Conservation (phyloP, 2,329 filamentous ascomycete genomes). For the Cercospora berteroae region DNA sequence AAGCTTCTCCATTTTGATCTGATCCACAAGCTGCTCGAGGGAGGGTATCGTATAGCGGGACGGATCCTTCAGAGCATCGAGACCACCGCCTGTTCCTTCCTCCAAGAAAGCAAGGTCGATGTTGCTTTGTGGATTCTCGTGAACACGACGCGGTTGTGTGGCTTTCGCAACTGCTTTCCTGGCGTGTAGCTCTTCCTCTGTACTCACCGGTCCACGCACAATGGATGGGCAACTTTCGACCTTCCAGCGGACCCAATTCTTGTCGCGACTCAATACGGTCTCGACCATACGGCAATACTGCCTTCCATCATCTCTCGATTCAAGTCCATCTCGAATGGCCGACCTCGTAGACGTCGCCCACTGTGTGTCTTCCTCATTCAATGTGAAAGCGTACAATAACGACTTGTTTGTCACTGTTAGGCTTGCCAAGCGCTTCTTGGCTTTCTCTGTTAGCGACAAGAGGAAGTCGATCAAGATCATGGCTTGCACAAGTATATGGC, state of each 20-base stretch:
- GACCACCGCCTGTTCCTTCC: slow-evolving; percentile 60
- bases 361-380: slow-evolving; percentile 80
- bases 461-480: slow-evolving; percentile 94
- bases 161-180: slow-evolving; percentile 64
- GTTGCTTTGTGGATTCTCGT: slow-evolving; percentile 67
- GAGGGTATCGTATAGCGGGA: slow-evolving; percentile 66
- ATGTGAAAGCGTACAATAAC: slow-evolving; percentile 73
- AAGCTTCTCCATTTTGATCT: slow-evolving; percentile 76
- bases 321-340: slow-evolving; percentile 75
- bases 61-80: slow-evolving; percentile 67
- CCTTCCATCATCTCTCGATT: slow-evolving; percentile 64
- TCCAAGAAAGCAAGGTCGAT: slow-evolving; percentile 76
- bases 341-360: slow-evolving; percentile 80
- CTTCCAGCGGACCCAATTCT: slow-evolving; percentile 99
- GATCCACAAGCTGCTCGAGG: slow-evolving; percentile 66
- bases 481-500: slow-evolving; percentile 91
- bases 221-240: slow-evolving; percentile 89
- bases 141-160: slow-evolving; percentile 68
- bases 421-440: slow-evolving; percentile 74
- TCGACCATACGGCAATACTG: slow-evolving; percentile 97
- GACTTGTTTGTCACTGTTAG: slow-evolving; percentile 70
- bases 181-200: slow-evolving; percentile 67
- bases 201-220: slow-evolving; percentile 68
- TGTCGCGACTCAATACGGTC: slow-evolving; percentile 90
- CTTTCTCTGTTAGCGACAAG: slow-evolving; percentile 77